A percentile compares a stretch with the other conserved stretches of the same genome.
phyloP scores from a whole-genome alignment of 306 rosid species.

The Trichosanthes truncata region DNA sequence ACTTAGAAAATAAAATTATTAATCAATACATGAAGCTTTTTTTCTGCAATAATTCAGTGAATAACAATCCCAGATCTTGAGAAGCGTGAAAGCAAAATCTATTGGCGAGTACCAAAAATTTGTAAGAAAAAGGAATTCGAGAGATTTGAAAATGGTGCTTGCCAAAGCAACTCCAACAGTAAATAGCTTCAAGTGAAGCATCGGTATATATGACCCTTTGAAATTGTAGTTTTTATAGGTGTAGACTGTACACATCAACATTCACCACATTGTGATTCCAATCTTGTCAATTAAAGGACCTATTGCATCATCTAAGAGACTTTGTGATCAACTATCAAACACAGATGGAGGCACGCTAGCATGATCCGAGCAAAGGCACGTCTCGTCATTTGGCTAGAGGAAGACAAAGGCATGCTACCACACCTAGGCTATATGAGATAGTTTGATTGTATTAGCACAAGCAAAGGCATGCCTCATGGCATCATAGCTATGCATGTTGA shows the following conservation, averaged over 20 bases:
- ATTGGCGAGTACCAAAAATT: background rate
- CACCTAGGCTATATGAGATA: background rate
- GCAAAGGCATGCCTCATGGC: too few relatives aligned
- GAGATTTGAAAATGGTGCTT: background rate
- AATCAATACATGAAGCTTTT: too few relatives aligned
- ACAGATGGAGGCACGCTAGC: background rate
- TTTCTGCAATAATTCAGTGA: too few relatives aligned
- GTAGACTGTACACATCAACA: background rate
- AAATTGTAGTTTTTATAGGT: background rate
- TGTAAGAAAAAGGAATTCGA: background rate
- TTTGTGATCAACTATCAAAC: background rate
- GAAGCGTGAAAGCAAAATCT: background rate
- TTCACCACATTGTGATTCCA: background rate
- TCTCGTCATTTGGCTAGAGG: background rate
- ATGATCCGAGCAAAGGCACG: background rate
- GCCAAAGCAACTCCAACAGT: background rate
- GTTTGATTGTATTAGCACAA: background rate
- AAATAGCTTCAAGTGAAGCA: background rate
- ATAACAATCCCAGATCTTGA: too few relatives aligned
- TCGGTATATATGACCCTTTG: background rate
- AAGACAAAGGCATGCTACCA: background rate
- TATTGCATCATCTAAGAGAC: background rate
- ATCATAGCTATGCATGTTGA: too few relatives aligned
- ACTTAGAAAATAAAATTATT: too few relatives aligned
- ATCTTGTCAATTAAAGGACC: background rate